These are phyloP conservation scores for Bertia moriformis DNA, from an alignment of 2,329 filamentous ascomycete genomes.

Conservation along the genomic window DNA sequence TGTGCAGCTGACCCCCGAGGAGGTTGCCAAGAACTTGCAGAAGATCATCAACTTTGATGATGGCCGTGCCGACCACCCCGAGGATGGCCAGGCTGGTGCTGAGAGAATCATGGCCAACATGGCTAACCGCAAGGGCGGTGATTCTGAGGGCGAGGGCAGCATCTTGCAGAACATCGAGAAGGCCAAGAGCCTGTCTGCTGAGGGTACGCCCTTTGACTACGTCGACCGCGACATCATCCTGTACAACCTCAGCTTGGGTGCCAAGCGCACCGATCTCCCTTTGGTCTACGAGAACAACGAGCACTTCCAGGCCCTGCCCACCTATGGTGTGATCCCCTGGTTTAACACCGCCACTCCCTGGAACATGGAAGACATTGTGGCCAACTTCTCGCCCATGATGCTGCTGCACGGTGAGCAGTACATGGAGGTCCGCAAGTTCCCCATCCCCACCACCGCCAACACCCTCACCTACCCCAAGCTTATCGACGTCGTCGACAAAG, in stretches of 20 bases:
- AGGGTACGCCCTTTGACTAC: background rate
- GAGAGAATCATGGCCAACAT: conserved; percentile 43
- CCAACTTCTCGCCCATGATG: conserved; percentile 1
- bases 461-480: conserved; percentile 66
- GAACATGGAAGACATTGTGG: conserved; percentile 1
- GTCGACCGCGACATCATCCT: conserved; percentile 1
- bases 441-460: conserved; percentile 71
- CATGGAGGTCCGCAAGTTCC: conserved; percentile 83
- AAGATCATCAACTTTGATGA: conserved; percentile 56
- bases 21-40: conserved; percentile 41
- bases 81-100: conserved; percentile 43
- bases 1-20: conserved; percentile 51
- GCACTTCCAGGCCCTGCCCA: conserved; percentile 1
- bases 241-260: conserved; percentile 1
- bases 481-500: conserved; percentile 93
- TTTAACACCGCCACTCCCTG: conserved; percentile 1
- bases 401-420: conserved; percentile 66
- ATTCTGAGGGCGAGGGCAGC: background rate
- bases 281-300: conserved; percentile 1
- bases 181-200: background rate
- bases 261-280: conserved; percentile 1
- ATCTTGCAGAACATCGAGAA: background rate
- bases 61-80: conserved; percentile 54
- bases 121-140: conserved; percentile 4
- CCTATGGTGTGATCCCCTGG: conserved; percentile 1